Evolutionary conservation across 441 rosid species (phyloP), one percentile per base, ranked within the genome.

Genomic region (Arabidopsis hybrid): DNA sequence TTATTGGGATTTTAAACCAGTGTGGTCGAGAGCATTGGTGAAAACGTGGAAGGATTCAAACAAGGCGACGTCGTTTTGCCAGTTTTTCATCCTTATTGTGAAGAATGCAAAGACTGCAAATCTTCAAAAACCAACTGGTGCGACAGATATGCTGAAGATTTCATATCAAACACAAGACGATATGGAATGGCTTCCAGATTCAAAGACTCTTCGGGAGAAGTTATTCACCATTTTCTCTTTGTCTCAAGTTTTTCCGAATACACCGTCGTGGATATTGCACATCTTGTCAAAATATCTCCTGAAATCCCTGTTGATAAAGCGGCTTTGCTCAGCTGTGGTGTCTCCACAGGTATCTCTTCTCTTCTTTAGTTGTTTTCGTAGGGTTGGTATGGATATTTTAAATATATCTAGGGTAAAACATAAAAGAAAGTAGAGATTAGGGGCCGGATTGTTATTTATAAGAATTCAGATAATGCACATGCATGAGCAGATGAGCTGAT

Each of bases 11-110:
- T 26, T 26, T 26, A 26, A 26, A 26, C 14, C 47, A 89, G 97
- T 40, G 82, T 86, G 75, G 91, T 88, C 26, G 95, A 91, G 82
- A 89, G 97, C 43, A 83, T 84, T n/a, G 95, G 97, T 5, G 89
- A 83, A 38, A n/a, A 80, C 12, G 91, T 87, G 53, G 80, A 83
- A 13, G 90, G 81, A 67, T 82, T 88, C 39, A 78, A 73, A 32
- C 81, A 71, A 82, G 90, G 90, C 32, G 93, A 89, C 55, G 4
- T 65, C 8, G 93, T 87, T 71, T 39, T 87, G 71, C 91, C 91
- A 3, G 88, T 91, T 70, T 90, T 86, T 68, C 71, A 52, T 6
- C 66, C 86, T 46, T 63, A 86, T 3, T 91, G 91, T 36, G 82
- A 80, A 49, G 85, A 83, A 29, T 88, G 91, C 29, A 79, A 68